Percentiles rank a stretch among this genome's conserved stretches.
These are phyloP conservation scores for Eutypa lata DNA, from an alignment of 2,329 filamentous ascomycete genomes.

Conservation along the genomic window DNA sequence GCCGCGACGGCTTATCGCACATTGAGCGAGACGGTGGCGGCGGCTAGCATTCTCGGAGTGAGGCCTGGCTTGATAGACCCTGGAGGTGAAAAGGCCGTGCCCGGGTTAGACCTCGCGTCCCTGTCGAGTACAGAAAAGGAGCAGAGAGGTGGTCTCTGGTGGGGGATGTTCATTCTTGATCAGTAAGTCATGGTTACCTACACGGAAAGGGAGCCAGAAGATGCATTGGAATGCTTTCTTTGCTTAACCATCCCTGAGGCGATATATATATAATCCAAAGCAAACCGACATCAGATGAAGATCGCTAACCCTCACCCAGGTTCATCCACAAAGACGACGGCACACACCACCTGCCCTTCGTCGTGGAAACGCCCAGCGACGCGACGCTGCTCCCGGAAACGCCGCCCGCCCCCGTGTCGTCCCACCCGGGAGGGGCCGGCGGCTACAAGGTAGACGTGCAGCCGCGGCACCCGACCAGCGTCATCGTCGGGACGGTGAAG, in stretches of 20 bases:
- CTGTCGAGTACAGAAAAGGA: slow-evolving; percentile 29
- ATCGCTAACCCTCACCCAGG: slow-evolving; percentile 8
- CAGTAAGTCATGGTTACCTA: slow-evolving; percentile 28
- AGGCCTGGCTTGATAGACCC: slow-evolving; percentile 34
- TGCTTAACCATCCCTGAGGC: too few relatives aligned
- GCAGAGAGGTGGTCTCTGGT: slow-evolving; percentile 39
- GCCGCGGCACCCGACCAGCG: slow-evolving; percentile 16
- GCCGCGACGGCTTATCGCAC: slow-evolving; percentile 39
- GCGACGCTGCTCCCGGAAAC: slow-evolving; percentile 27
- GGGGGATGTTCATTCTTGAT: slow-evolving; percentile 42
- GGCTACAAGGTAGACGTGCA: not conserved
- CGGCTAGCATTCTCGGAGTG: slow-evolving; percentile 33
- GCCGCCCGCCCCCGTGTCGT: slow-evolving; percentile 11
- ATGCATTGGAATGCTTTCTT: too few relatives aligned
- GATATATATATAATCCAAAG: too few relatives aligned
- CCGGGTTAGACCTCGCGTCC: slow-evolving; percentile 1
- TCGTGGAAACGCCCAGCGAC: slow-evolving; percentile 26
- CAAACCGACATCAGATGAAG: too few relatives aligned
- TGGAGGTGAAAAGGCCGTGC: slow-evolving; percentile 19
- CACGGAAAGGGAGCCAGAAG: not conserved
- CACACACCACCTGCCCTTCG: slow-evolving; percentile 25
- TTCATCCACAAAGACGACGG: slow-evolving; percentile 29
- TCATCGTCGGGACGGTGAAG: slow-evolving; percentile 15
- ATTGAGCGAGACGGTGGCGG: slow-evolving; percentile 37
- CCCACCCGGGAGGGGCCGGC: too few relatives aligned